phyloP scores from a whole-genome alignment of 495 filamentous ascomycete genomes.

The Podospora pseudocomata region DNA sequence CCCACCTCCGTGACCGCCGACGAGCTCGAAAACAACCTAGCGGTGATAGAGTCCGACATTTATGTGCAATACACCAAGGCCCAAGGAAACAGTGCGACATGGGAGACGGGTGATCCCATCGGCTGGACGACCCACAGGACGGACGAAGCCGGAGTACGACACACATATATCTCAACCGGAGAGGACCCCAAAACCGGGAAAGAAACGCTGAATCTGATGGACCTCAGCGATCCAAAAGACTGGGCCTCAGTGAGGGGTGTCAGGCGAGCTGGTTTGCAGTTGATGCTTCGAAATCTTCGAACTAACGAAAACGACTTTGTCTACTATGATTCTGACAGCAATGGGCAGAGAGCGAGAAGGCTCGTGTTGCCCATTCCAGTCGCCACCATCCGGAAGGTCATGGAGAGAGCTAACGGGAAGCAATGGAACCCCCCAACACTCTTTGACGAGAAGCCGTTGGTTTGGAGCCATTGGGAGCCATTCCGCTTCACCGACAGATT shows the following conservation, averaged over 20 bases:
- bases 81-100: neutral
- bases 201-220: conserved; percentile 5
- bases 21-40: neutral
- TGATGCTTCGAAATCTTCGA: conserved; percentile 31
- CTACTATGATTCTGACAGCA: conserved; percentile 22
- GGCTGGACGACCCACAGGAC: neutral
- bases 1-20: neutral
- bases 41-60: neutral
- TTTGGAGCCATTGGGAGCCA: neutral
- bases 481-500: neutral
- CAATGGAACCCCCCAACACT: conserved; percentile 14
- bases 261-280: conserved; percentile 40
- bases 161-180: neutral
- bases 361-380: conserved; percentile 30
- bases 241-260: conserved; percentile 35
- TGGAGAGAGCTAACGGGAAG: conserved; percentile 5
- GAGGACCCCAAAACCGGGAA: conserved; percentile 13
- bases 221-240: neutral
- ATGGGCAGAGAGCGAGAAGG: conserved; percentile 12
- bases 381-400: conserved; percentile 3
- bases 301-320: conserved; percentile 21
- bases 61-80: neutral
- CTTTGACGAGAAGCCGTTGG: neutral
- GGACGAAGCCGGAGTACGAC: conserved; percentile 14
- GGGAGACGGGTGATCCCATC: neutral